Evolutionary conservation across 495 filamentous ascomycete genomes (phyloP).

Genomic region (Cairneyella variabilis): DNA sequence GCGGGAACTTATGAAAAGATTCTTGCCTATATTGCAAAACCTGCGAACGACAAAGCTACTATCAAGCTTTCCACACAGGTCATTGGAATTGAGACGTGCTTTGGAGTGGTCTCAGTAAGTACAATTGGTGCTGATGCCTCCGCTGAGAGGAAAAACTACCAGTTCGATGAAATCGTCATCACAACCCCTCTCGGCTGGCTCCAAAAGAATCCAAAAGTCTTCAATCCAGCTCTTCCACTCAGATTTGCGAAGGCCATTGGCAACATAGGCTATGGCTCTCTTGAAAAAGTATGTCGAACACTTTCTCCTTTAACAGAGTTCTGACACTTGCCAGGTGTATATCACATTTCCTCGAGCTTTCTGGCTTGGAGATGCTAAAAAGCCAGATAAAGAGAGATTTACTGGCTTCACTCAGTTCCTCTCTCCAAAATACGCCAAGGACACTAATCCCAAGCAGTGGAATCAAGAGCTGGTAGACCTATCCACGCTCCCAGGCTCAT

Average conservation of each 20-base stretch:
- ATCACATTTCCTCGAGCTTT: constrained; percentile 75
- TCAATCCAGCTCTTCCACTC: constrained; percentile 64
- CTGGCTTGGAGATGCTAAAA: constrained; percentile 34
- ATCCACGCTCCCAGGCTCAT: constrained; percentile 54
- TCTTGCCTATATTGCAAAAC: constrained; percentile 60
- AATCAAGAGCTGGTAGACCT: constrained; percentile 79
- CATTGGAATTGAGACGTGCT: constrained; percentile 39
- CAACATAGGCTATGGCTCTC: constrained; percentile 75
- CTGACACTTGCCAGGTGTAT: constrained; percentile 54
- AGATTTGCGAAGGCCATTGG: constrained; percentile 68
- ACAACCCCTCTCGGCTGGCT: constrained; percentile 88
- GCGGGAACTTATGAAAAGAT: constrained; percentile 82
- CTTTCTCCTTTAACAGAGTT: neutral
- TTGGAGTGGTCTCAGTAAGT: constrained; percentile 45
- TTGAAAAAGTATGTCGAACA: constrained; percentile 66
- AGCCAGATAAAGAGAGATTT: constrained; percentile 25
- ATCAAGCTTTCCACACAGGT: constrained; percentile 61
- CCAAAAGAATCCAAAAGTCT: constrained; percentile 67
- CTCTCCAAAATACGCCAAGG: constrained; percentile 55
- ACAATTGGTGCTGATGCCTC: constrained; percentile 48
- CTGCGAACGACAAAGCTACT: constrained; percentile 57
- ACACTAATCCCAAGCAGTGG: constrained; percentile 63
- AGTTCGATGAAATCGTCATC: constrained; percentile 82
- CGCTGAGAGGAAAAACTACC: too few relatives aligned
- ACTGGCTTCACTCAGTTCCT: constrained; percentile 67